phyloP scores from a whole-genome alignment of 768 basidiomycete genomes.

The Postia placenta region DNA sequence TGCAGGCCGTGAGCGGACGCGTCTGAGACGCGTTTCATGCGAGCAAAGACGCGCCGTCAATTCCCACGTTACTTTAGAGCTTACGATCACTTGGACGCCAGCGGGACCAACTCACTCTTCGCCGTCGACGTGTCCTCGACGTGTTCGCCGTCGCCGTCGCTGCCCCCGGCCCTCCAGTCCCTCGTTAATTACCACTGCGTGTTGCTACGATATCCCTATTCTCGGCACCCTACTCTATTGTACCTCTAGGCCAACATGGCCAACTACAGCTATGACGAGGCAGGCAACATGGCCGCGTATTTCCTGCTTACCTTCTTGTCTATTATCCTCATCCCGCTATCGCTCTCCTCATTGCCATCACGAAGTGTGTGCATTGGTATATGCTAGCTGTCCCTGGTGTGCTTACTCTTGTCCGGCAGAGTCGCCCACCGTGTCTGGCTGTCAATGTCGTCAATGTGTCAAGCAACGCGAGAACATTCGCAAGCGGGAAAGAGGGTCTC shows the following conservation, averaged over 20 bases:
- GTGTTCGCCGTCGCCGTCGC: not conserved
- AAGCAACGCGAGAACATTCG: conserved; percentile 44
- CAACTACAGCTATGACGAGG: conserved; percentile 82
- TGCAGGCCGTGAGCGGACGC: not conserved
- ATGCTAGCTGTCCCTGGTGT: too few relatives aligned
- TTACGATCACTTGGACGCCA: not conserved
- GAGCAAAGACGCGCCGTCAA: too few relatives aligned
- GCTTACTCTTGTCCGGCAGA: conserved; percentile 4
- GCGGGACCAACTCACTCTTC: not conserved
- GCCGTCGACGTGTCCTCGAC: not conserved
- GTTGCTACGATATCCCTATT: not conserved
- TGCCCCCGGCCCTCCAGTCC: not conserved
- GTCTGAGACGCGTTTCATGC: too few relatives aligned
- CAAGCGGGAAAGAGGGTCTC: conserved; percentile 38
- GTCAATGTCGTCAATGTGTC: conserved; percentile 57
- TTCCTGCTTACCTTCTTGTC: conserved; percentile 88
- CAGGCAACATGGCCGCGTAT: conserved; percentile 82
- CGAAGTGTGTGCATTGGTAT: conserved; percentile 37
- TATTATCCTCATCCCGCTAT: conserved; percentile 75
- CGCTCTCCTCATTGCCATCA: conserved; percentile 45
- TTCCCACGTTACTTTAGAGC: conserved; percentile 2
- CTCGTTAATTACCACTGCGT: not conserved
- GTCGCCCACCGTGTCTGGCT: conserved; percentile 30
- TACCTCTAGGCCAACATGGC: conserved; percentile 44
- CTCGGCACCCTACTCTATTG: not conserved